phyloP scores from a whole-genome alignment of 371 early-diverging fungal genomes.

The Homolaphlyctis polyrhiza region DNA sequence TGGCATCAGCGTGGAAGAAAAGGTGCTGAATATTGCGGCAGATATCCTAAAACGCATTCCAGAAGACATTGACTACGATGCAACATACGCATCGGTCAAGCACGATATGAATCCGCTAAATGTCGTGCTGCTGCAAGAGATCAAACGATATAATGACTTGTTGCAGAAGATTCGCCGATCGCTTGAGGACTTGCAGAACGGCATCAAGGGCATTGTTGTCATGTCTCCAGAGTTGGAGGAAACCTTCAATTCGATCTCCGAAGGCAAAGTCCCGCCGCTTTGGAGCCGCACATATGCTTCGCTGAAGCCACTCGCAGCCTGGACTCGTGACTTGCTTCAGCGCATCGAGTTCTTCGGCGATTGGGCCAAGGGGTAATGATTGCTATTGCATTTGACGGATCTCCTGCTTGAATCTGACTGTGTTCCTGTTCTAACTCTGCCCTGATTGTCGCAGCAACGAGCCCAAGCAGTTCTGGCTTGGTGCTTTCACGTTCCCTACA shows the following conservation, averaged over 20 bases:
- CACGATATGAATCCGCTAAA: slow-evolving; percentile 41
- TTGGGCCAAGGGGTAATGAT: slow-evolving; percentile 48
- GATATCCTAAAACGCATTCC: slow-evolving; percentile 45
- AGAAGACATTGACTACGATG: slow-evolving; percentile 39
- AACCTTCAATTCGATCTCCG: slow-evolving; percentile 33
- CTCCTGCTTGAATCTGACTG: background rate
- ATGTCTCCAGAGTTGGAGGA: slow-evolving; percentile 56
- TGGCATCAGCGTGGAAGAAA: slow-evolving; percentile 39
- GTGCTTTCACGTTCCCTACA: slow-evolving; percentile 50
- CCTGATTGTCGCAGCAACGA: slow-evolving; percentile 23
- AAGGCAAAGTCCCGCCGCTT: slow-evolving; percentile 40
- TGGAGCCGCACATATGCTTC: slow-evolving; percentile 49
- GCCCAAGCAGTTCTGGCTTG: slow-evolving; percentile 48
- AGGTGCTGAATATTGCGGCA: slow-evolving; percentile 31
- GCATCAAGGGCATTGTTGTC: slow-evolving; percentile 49
- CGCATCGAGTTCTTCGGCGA: slow-evolving; percentile 48
- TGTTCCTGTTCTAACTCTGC: background rate
- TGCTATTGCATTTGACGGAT: background rate
- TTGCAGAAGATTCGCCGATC: slow-evolving; percentile 35
- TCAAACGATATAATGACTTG: slow-evolving; percentile 41
- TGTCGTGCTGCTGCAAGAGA: slow-evolving; percentile 51
- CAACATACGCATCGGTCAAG: slow-evolving; percentile 29
- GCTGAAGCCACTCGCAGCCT: slow-evolving; percentile 44
- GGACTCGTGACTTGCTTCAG: slow-evolving; percentile 40
- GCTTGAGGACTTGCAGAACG: slow-evolving; percentile 42